Evolutionary conservation across 495 filamentous ascomycete species (phyloP), one percentile per base, ranked within the genome.

Genomic region (Penicillium salamii): DNA sequence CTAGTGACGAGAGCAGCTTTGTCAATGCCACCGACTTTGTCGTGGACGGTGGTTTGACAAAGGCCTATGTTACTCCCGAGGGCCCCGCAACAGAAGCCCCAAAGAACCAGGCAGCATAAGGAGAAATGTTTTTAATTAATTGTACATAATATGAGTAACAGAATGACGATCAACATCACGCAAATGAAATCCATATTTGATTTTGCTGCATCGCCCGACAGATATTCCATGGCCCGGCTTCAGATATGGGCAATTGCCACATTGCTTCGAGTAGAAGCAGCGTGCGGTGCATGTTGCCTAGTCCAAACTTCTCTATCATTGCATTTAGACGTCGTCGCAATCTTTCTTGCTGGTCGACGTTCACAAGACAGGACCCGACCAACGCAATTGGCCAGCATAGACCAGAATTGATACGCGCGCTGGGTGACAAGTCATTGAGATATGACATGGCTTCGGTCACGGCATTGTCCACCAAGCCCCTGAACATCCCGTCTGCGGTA

Each of bases 21-120:
- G 84, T 96, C 38, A 96, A 91, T 50, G 91, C 87, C 2, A 77
- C 79, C 32, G 91, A 96, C 50, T 92, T 97, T 71, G 82, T 91
- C 8, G 90, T 96, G 1, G 91, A 96, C 59, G 91, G 90, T 24
- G 91, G 91, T 8, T 87, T 97, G 88, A 90, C 82, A 50, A 95
- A 87, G 76, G 89, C 89, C 12, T 96, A 96, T 68, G 86, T 95
- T 21, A 96, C 91, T 0, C 80, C 91, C 1, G 87, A 95, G 69
- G 91, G 92, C 15, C 81, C 84, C 0, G 72, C 90, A 8, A 75
- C 83, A 7, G 53, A 72, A 51, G 77, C 86, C 4, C 91, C 91
- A 14, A 67, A 69, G 57, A 96, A 93, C 68, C 62, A 74, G 44
- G 72, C 45, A 38, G 23, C 29, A 15, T 51, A 33, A 28, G 20